Conservation (phyloP, 495 filamentous ascomycete species). For the Sphaerosporella brunnea region DNA sequence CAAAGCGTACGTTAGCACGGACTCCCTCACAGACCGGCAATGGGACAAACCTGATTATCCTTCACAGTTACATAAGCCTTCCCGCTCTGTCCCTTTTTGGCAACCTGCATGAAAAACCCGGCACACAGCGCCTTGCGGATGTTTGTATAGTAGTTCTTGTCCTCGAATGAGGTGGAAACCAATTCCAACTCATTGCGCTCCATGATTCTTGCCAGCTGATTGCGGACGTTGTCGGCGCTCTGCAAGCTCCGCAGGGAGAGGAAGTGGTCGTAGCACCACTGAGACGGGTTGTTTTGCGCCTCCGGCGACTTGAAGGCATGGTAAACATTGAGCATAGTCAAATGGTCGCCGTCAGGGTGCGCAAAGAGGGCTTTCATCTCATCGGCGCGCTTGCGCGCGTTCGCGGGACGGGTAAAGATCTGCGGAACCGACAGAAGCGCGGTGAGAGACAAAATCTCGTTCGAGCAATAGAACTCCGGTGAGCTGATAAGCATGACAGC, state of each 20-base stretch:
- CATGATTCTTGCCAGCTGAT: constrained; percentile 89
- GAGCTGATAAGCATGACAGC: constrained; percentile 97
- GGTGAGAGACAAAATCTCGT: constrained; percentile 90
- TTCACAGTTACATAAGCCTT: constrained; percentile 91
- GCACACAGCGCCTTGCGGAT: constrained; percentile 85
- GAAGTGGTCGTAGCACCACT: constrained; percentile 97
- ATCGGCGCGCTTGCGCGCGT: constrained; percentile 75
- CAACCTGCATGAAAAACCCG: constrained; percentile 99
- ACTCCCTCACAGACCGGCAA: not conserved
- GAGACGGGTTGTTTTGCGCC: constrained; percentile 53
- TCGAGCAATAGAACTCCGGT: constrained; percentile 96
- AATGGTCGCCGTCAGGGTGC: constrained; percentile 82
- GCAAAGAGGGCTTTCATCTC: constrained; percentile 94
- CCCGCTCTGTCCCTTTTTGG: constrained; percentile 57
- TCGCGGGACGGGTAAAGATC: constrained; percentile 75
- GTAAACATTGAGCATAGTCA: constrained; percentile 94
- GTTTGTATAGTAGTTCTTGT: constrained; percentile 96
- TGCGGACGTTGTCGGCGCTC: constrained; percentile 82
- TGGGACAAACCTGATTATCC: constrained; percentile 43
- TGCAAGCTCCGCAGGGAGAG: constrained; percentile 75
- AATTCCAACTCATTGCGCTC: constrained; percentile 73
- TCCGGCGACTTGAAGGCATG: constrained; percentile 78
- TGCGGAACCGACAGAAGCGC: constrained; percentile 87
- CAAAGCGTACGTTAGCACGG: not conserved
- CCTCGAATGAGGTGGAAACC: constrained; percentile 70